phyloP scores from a whole-genome alignment of 768 basidiomycete species.

The Mrakia gelida region DNA sequence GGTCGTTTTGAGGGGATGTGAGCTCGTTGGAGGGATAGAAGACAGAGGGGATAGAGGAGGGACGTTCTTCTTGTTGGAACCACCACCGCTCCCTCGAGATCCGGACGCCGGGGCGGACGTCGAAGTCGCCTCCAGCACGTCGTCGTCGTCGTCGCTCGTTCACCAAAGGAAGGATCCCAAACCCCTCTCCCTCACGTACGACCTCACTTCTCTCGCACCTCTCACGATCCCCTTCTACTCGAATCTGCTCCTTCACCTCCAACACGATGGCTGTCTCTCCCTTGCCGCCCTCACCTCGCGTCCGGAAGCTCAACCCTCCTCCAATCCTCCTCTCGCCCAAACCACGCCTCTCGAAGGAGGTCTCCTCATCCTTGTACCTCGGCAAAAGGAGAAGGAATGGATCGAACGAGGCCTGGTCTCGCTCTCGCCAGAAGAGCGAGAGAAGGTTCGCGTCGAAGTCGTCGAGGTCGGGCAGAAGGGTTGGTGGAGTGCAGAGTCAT shows the following conservation, averaged over 20 bases:
- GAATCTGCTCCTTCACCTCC: background rate
- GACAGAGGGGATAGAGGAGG: background rate
- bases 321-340: background rate
- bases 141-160: background rate
- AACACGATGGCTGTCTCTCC: slow-evolving; percentile 4
- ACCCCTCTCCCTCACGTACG: slow-evolving; percentile 9
- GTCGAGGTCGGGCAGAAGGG: background rate
- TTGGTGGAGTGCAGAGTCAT: background rate
- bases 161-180: background rate
- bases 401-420: slow-evolving; percentile 12
- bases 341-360: background rate
- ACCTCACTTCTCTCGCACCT: slow-evolving; percentile 19
- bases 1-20: background rate
- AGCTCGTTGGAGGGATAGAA: background rate
- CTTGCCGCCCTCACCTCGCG: background rate
- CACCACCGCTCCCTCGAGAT: background rate
- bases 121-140: background rate
- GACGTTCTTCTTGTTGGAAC: background rate
- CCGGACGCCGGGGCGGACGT: background rate
- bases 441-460: background rate
- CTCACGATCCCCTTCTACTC: slow-evolving; percentile 29
- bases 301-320: background rate
- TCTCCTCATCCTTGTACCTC: slow-evolving; percentile 1
- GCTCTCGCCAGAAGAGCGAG: background rate
- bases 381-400: background rate